phyloP scores from a whole-genome alignment of 495 filamentous ascomycete species.

The Tuber calosporum region DNA sequence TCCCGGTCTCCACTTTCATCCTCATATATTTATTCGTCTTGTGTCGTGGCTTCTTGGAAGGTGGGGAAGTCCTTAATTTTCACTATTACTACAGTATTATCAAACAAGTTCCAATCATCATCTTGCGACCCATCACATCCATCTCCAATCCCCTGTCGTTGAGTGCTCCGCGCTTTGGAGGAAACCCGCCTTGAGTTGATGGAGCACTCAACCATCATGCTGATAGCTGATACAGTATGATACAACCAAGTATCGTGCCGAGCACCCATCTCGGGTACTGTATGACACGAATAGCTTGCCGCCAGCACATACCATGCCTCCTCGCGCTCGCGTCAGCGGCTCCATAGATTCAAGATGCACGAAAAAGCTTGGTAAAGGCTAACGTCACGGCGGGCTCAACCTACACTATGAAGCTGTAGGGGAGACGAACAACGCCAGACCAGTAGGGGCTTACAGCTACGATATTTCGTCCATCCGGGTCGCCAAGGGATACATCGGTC shows the following conservation, averaged over 20 bases:
- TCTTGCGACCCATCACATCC: neutral
- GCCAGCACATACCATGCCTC: neutral
- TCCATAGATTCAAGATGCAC: neutral
- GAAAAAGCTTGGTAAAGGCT: constrained; percentile 2
- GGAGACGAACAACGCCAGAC: no score
- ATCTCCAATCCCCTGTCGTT: neutral
- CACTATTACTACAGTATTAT: no score
- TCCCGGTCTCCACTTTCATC: neutral
- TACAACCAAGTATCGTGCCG: neutral
- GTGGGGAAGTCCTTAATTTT: neutral
- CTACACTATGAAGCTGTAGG: neutral
- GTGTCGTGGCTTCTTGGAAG: neutral
- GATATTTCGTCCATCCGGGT: no score
- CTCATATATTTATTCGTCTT: neutral
- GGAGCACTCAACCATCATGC: neutral
- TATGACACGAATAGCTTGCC: neutral
- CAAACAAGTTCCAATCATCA: neutral
- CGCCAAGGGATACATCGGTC: neutral
- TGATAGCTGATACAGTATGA: no score
- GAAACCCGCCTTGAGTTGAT: neutral
- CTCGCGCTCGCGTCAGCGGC: neutral
- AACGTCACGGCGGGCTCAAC: neutral
- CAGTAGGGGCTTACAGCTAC: neutral
- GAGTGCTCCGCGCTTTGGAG: neutral
- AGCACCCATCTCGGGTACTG: neutral